A percentile compares a stretch with the other conserved stretches of the same genome.
These are phyloP conservation scores for Plenodomus lindquistii DNA, from an alignment of 2,329 filamentous ascomycete species.

Conservation along the genomic window DNA sequence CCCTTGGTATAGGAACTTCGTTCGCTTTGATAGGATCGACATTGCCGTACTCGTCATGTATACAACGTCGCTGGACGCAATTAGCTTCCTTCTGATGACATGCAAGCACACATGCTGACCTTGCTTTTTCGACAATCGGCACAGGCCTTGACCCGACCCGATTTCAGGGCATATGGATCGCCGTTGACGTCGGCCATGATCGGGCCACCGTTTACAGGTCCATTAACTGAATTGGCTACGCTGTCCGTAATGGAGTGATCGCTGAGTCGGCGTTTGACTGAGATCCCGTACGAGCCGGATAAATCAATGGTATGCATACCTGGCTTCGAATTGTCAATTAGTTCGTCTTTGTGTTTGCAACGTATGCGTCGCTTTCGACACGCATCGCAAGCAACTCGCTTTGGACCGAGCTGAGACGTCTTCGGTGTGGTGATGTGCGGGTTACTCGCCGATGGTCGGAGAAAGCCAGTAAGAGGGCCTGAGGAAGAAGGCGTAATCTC, in stretches of 20 bases:
- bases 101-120: constrained; percentile 48
- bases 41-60: constrained; percentile 67
- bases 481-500: constrained; percentile 13
- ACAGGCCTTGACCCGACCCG: constrained; percentile 66
- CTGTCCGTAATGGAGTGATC: constrained; percentile 33
- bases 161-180: constrained; percentile 54
- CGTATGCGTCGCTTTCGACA: constrained; percentile 65
- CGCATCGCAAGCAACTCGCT: constrained; percentile 64
- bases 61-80: constrained; percentile 62
- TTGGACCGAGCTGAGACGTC: constrained; percentile 62
- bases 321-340: constrained; percentile 39
- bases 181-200: constrained; percentile 40
- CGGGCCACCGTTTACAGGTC: constrained; percentile 32
- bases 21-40: constrained; percentile 67
- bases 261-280: constrained; percentile 38
- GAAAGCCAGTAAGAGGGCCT: constrained; percentile 36
- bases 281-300: constrained; percentile 37
- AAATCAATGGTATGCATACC: constrained; percentile 38
- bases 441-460: constrained; percentile 43
- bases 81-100: constrained; percentile 15
- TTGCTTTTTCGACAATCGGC: constrained; percentile 70
- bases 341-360: constrained; percentile 66
- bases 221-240: constrained; percentile 14
- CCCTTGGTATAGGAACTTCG: constrained; percentile 63
- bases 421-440: constrained; percentile 55